Base-by-base conservation (phyloP, 1,139 yeast genomes). In the Hemisphaericaspora lyxosophila region DNA sequence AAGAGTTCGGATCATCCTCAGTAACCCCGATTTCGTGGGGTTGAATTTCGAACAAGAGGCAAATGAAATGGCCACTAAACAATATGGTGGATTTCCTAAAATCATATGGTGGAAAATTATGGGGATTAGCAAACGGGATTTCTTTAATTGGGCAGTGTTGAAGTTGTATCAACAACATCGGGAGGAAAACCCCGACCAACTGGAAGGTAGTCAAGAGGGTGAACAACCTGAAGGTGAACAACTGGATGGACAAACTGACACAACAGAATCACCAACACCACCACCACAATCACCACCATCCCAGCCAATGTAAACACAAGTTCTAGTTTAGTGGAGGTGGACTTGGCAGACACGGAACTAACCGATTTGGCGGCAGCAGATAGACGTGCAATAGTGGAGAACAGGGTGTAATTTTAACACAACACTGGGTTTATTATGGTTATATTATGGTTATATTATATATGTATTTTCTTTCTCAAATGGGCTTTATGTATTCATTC, bases 91-190 rank as follows among this genome's bases (percentile, higher is more conserved):
- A 11, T 48, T 72, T 38, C 55, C 60, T 40, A 64, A 63, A 49
- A 50, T 57, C n/a, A 13, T 73, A 0, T 73, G 75, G 55, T 80
- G 85, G 83, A 56, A 53, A 33, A 15, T 75, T 3, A 75, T 80
- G 81, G 84, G 85, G 1, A 67, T 81, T 29, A 48, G 67, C 2
- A 66, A 54, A 39, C 45, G 51, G 2, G 78, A 80, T 46, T 50
- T 81, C 36, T 71, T 67, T 50, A 66, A 78, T 54, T 74, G 78
- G 65, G 78, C 75, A 15, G 79, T 79, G 14, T 55, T 78, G 32
- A 52, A 56, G 26, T 53, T 65, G 24, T 75, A 72, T 45, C 55
- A 51, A 25, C 48, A 50, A 16, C 48, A 38, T 35, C 27, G 58
- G 26, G 26, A 47, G 12, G 49, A 40, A 7, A 36, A 38, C 28